Conservation (phyloP, 768 basidiomycete species). For the Phanerodontia chrysosporium region DNA sequence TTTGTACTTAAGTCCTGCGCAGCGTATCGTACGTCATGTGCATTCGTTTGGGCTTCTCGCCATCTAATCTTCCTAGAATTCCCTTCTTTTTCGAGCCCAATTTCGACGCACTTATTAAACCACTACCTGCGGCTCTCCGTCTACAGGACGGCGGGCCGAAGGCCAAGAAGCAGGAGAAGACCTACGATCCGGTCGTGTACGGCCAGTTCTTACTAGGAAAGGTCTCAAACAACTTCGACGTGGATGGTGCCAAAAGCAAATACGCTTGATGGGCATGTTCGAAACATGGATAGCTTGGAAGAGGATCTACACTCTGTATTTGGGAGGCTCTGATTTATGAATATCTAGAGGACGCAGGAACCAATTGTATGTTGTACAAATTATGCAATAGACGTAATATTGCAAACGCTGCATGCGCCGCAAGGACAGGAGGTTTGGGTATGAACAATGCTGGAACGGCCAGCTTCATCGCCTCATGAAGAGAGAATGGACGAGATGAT, state of each 20-base stretch:
- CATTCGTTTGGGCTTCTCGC: neutral
- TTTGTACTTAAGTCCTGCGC: neutral
- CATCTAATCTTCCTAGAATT: conserved; percentile 41
- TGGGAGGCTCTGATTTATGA: neutral
- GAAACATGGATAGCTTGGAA: neutral
- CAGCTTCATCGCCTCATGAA: too few species aligned
- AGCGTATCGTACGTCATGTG: conserved; percentile 78
- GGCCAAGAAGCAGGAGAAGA: conserved; percentile 19
- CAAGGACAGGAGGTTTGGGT: too few species aligned
- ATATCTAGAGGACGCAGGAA: neutral
- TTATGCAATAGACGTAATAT: neutral
- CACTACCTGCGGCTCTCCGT: conserved; percentile 57
- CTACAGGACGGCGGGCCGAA: conserved; percentile 28
- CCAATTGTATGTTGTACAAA: neutral
- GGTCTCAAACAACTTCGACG: conserved; percentile 69
- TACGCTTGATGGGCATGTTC: conserved; percentile 19
- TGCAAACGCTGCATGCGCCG: too few species aligned
- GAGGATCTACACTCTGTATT: neutral
- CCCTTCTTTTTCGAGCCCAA: conserved; percentile 96
- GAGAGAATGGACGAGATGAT: too few species aligned
- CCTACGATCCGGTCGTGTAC: conserved; percentile 55
- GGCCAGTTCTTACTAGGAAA: conserved; percentile 75
- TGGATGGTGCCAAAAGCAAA: conserved; percentile 25
- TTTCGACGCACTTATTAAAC: conserved; percentile 64
- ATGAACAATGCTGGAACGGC: too few species aligned